Base-by-base conservation (phyloP, 2,329 filamentous ascomycete species). In the Cephalotrichum gorgonifer region DNA sequence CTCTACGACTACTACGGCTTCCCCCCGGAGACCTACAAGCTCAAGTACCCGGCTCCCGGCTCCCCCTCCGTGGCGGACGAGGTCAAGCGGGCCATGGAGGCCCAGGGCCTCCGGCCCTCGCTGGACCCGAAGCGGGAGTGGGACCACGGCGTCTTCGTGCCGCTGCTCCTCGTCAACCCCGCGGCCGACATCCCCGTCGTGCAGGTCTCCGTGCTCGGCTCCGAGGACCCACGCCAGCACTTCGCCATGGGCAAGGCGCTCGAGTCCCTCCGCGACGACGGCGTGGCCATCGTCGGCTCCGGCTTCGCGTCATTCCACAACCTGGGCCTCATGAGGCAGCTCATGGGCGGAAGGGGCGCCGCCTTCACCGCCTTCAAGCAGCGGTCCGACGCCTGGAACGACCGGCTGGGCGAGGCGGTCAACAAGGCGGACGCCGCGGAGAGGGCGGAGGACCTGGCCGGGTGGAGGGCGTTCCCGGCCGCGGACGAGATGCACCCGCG, bases 121-220 rank as follows among this genome's bases (percentile, higher is more conserved):
- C 60, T 74, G 12, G 65, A 75, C 52, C 53, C 48, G 14, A 47
- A 60, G 50, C 67, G 71, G 38, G 64, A 71, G 51, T 81, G 77
- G 77, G 77, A 81, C 57, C 78, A 81, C 57, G 78, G 77, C 63
- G 75, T 81, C 50, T 81, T 80, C 58, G 62, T 81, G 25, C 77
- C 77, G 6, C 65, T 81, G 62, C 66, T 71, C 43, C 73, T 81
- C 41, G 71, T 76, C 55, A 62, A 73, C 50, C 77, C 78, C 20
- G 55, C 63, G 39, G 77, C 75, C 54, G 62, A 69, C 50, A 58
- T 77, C 2, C 77, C 78, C 44, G 66, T 81, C 27, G 64, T 81
- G n/a, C 77, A 80, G 57, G 56, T 81, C 49, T 77, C 73, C 1
- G 74, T 81, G 11, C 69, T 81, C 3, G 54, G 56, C 26, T 73